Percentiles rank a stretch among this genome's conserved stretches.
phyloP scores from a whole-genome alignment of 768 basidiomycete genomes.

The Lentinus tigrinus region DNA sequence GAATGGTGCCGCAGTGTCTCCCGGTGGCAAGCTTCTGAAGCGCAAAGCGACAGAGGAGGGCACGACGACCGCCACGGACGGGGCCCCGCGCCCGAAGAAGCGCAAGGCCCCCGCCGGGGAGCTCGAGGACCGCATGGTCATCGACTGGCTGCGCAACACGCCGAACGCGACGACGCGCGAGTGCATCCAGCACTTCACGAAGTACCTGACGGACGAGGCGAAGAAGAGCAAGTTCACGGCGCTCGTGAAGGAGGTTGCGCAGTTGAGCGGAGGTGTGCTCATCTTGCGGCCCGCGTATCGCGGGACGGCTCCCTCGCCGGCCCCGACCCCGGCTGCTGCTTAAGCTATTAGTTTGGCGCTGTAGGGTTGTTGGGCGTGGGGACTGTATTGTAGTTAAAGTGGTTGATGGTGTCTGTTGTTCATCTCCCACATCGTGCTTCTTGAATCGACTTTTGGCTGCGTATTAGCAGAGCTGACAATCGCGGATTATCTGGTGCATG shows the following conservation, averaged over 20 bases:
- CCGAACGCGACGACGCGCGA: slow-evolving; percentile 73
- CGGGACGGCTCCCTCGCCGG: slow-evolving; percentile 3
- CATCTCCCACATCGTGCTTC: no score
- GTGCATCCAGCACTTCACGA: slow-evolving; percentile 78
- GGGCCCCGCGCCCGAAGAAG: slow-evolving; percentile 52
- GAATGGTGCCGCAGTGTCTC: not conserved
- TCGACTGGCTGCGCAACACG: slow-evolving; percentile 73
- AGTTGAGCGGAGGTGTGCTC: slow-evolving; percentile 64
- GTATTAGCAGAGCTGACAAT: no score
- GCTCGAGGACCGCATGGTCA: slow-evolving; percentile 61
- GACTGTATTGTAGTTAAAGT: not conserved
- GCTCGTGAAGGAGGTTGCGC: slow-evolving; percentile 77
- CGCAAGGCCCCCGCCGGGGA: slow-evolving; percentile 48
- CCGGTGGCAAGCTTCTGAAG: slow-evolving; percentile 44
- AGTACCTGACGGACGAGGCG: slow-evolving; percentile 65
- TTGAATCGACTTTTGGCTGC: no score
- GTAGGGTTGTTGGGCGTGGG: not conserved
- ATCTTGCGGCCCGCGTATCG: slow-evolving; percentile 42
- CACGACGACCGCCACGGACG: slow-evolving; percentile 22
- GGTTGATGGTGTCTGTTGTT: no score
- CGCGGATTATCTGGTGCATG: no score
- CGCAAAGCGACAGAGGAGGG: slow-evolving; percentile 53
- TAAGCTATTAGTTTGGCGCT: not conserved
- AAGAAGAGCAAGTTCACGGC: slow-evolving; percentile 77
- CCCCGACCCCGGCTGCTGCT: slow-evolving; percentile 2